Conservation (phyloP, 2,329 filamentous ascomycete species). For the Fonsecaea pugnacius region DNA sequence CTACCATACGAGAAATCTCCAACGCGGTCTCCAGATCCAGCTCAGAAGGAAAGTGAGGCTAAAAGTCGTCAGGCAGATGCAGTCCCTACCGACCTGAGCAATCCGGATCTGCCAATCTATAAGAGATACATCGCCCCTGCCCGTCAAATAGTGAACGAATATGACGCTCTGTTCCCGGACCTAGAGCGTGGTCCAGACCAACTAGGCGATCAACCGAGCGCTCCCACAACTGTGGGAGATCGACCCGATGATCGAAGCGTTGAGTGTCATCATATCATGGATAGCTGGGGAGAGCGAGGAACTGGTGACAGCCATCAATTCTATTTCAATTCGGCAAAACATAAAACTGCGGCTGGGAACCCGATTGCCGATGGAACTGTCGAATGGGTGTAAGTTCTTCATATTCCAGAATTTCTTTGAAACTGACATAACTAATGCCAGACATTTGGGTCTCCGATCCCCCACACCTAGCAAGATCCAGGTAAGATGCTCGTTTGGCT, state of each 20-base stretch:
- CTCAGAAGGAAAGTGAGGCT: background rate
- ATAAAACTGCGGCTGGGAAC: background rate
- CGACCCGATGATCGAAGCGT: background rate
- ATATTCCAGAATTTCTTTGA: background rate
- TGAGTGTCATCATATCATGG: background rate
- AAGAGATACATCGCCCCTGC: background rate
- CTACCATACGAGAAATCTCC: background rate
- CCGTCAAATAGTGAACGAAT: background rate
- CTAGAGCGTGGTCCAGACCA: background rate
- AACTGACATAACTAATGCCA: background rate
- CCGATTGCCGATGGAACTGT: background rate
- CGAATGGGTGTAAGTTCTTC: background rate
- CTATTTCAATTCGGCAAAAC: background rate
- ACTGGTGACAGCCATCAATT: conserved; percentile 1
- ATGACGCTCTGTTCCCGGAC: background rate
- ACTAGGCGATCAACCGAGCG: background rate
- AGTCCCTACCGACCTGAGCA: background rate
- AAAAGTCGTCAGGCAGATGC: background rate
- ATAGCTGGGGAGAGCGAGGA: background rate
- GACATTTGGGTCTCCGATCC: background rate
- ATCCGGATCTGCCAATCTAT: background rate
- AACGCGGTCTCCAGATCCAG: background rate
- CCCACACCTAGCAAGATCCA: background rate
- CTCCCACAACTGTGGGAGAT: background rate
- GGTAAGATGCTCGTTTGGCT: background rate